Evolutionary conservation across 208 protist genomes (phyloP).

Genomic region (Trypanosoma brucei): DNA sequence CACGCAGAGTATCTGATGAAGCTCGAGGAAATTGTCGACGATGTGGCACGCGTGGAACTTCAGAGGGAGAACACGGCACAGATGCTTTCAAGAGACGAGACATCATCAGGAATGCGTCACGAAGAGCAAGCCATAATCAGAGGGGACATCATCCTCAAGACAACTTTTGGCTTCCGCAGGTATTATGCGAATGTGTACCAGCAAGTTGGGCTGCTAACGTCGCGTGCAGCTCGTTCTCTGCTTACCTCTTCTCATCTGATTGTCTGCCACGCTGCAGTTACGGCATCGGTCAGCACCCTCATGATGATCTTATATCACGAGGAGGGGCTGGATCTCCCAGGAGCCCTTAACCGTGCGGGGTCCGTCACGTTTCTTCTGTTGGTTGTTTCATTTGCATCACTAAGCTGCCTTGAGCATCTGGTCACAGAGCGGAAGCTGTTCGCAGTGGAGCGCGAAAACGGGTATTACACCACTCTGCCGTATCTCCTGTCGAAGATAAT

Average conservation of each 20-base stretch:
- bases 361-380: conserved; percentile 81
- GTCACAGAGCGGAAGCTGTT: conserved; percentile 84
- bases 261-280: conserved; percentile 76
- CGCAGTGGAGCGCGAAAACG: conserved; percentile 84
- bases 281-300: conserved; percentile 57
- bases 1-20: conserved; percentile 86
- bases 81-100: neutral
- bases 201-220: conserved; percentile 67
- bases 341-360: conserved; percentile 84
- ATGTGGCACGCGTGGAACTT: conserved; percentile 57
- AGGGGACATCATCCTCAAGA: conserved; percentile 43
- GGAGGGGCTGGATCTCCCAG: conserved; percentile 77
- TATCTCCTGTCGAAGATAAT: conserved; percentile 90
- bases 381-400: conserved; percentile 81
- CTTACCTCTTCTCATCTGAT: conserved; percentile 79
- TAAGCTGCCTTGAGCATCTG: conserved; percentile 86
- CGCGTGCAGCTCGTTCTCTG: conserved; percentile 58
- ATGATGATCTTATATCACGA: conserved; percentile 82
- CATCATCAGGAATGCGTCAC: neutral
- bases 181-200: conserved; percentile 88
- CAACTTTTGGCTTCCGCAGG: conserved; percentile 37
- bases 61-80: conserved; percentile 28
- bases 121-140: neutral
- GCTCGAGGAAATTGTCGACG: conserved; percentile 75
- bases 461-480: conserved; percentile 80